Evolutionary conservation across 2,329 filamentous ascomycete genomes (phyloP).

Genomic region (Sporothrix protearum): DNA sequence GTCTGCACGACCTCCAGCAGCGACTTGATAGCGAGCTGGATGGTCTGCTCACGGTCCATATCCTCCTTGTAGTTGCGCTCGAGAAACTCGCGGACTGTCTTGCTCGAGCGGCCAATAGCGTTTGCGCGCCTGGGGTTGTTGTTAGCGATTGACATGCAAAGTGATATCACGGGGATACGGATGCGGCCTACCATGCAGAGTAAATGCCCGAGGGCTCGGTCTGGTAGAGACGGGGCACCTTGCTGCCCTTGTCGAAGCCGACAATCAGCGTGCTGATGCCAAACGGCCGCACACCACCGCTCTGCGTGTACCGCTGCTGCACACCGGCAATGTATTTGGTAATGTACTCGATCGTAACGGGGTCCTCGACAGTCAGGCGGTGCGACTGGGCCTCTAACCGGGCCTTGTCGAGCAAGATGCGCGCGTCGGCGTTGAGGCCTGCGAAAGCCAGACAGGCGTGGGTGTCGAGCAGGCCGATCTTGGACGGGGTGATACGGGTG

Average conservation of each 20-base stretch:
- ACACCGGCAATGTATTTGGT: slow-evolving; percentile 98
- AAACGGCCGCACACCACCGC: slow-evolving; percentile 96
- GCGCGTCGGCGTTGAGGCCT: slow-evolving; percentile 93
- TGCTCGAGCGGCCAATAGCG: slow-evolving; percentile 95
- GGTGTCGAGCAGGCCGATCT: slow-evolving; percentile 87
- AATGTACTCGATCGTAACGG: slow-evolving; percentile 97
- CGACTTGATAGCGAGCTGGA: slow-evolving; percentile 96
- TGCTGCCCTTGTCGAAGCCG: slow-evolving; percentile 93
- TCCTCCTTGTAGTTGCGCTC: slow-evolving; percentile 98
- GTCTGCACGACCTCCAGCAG: slow-evolving; percentile 97
- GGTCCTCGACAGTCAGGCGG: slow-evolving; percentile 93
- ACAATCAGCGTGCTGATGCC: slow-evolving; percentile 97
- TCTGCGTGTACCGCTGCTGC: slow-evolving; percentile 98
- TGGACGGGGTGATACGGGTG: slow-evolving; percentile 96
- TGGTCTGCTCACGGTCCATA: slow-evolving; percentile 94
- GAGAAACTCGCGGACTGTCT: slow-evolving; percentile 97
- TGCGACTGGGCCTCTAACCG: slow-evolving; percentile 96
- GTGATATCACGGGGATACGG: background rate
- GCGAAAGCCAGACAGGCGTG: slow-evolving; percentile 97
- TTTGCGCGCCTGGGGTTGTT: slow-evolving; percentile 92
- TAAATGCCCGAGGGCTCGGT: slow-evolving; percentile 99
- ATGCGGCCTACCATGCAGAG: slow-evolving; percentile 81
- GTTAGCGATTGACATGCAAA: slow-evolving; percentile 15
- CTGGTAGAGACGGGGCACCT: slow-evolving; percentile 87
- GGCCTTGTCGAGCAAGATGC: slow-evolving; percentile 97